These are phyloP conservation scores for Eutypa lata DNA, from an alignment of 2,329 filamentous ascomycete species.

Conservation along the genomic window DNA sequence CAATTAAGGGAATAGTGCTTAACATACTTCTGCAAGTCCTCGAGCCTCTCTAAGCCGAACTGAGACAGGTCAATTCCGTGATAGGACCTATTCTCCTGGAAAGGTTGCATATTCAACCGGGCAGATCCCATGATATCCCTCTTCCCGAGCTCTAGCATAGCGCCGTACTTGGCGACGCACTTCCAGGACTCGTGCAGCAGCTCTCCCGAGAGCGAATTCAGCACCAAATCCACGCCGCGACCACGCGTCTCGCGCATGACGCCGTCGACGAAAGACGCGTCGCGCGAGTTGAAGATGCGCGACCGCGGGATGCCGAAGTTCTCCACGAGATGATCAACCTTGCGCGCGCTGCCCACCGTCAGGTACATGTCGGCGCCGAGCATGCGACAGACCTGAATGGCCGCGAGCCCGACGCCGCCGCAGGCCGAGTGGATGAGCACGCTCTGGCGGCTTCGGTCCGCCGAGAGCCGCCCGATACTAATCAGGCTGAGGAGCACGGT, in stretches of 20 bases:
- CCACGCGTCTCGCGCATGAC: constrained; percentile 15
- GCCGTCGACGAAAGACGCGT: constrained; percentile 10
- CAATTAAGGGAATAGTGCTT: too few relatives aligned
- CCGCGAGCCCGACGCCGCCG: constrained; percentile 18
- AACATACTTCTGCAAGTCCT: constrained; percentile 12
- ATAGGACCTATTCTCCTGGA: constrained; percentile 34
- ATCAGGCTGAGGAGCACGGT: constrained; percentile 17
- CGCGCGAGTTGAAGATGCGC: constrained; percentile 17
- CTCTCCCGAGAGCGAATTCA: constrained; percentile 40
- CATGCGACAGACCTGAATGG: constrained; percentile 15
- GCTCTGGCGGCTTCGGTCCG: too few relatives aligned
- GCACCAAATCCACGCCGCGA: constrained; percentile 23
- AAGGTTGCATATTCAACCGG: constrained; percentile 42
- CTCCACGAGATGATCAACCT: constrained; percentile 11
- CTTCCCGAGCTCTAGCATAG: constrained; percentile 45
- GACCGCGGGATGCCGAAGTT: constrained; percentile 11
- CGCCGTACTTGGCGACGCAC: constrained; percentile 41
- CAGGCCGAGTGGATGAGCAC: constrained; percentile 19
- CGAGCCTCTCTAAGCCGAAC: constrained; percentile 9
- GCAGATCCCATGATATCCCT: constrained; percentile 37
- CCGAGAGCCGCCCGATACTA: constrained; percentile 11
- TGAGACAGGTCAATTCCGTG: constrained; percentile 31
- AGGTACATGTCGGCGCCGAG: constrained; percentile 15
- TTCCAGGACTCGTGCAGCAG: constrained; percentile 39
- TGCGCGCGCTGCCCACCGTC: constrained; percentile 16